Conservation (phyloP, 2,329 filamentous ascomycete species). For the Diplodia seriata region DNA sequence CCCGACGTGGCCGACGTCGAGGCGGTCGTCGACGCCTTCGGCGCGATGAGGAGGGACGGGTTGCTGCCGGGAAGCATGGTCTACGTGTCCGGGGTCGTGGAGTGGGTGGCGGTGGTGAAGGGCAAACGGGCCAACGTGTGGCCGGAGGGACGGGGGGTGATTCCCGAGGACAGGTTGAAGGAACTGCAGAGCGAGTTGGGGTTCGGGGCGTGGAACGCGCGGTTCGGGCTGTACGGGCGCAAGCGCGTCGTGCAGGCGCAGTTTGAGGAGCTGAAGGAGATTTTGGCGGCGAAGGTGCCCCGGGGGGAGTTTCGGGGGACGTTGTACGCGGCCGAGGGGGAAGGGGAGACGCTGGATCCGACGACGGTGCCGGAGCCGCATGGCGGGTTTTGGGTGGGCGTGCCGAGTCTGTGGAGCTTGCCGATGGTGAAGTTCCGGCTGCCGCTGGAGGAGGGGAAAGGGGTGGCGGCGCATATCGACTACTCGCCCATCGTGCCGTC, state of each 20-base stretch:
- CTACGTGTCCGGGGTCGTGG: conserved; percentile 50
- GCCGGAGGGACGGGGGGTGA: conserved; percentile 38
- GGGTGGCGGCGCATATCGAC: conserved; percentile 53
- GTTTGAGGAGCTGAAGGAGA: conserved; percentile 44
- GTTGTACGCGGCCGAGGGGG: conserved; percentile 19
- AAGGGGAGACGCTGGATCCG: conserved; percentile 45
- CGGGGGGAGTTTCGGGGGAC: background rate
- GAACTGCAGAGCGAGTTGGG: conserved; percentile 50
- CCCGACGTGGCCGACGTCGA: conserved; percentile 58
- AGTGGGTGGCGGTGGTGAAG: conserved; percentile 50
- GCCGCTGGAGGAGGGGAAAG: conserved; percentile 46
- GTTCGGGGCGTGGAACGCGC: conserved; percentile 57
- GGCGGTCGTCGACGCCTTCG: conserved; percentile 57
- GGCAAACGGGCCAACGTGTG: conserved; percentile 46
- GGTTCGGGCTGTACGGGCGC: conserved; percentile 48
- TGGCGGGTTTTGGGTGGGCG: conserved; percentile 41
- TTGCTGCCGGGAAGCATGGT: conserved; percentile 54
- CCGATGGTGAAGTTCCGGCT: conserved; percentile 48
- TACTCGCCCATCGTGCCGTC: conserved; percentile 57
- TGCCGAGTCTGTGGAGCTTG: conserved; percentile 36
- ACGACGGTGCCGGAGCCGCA: conserved; percentile 42
- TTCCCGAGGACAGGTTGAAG: conserved; percentile 51
- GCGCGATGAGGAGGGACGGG: conserved; percentile 50
- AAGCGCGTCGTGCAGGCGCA: conserved; percentile 41
- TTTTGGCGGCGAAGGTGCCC: conserved; percentile 38